A percentile compares a stretch with the other conserved stretches of the same genome.
Conservation (phyloP, 805 yeast species). For the Priceomyces haplophilus region DNA sequence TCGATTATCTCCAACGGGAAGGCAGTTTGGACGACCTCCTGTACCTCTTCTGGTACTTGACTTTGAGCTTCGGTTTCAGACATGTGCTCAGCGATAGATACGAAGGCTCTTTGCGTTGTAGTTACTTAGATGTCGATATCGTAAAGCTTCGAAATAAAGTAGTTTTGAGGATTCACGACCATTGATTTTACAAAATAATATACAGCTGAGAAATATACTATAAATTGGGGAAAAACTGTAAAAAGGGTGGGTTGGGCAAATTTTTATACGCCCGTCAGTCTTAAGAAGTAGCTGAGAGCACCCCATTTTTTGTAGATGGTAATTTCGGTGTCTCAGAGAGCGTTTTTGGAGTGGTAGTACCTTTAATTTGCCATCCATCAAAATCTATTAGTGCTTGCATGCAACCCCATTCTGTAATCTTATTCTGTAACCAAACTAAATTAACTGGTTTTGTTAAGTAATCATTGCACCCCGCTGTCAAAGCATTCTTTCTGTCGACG, state of each 20-base stretch:
- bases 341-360: background rate
- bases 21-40: constrained; percentile 15
- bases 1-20: constrained; percentile 87
- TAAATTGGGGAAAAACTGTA: background rate
- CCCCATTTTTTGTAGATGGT: background rate
- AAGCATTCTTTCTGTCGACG: constrained; percentile 83
- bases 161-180: too few species aligned
- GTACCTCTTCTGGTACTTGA: constrained; percentile 5
- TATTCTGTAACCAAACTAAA: constrained; percentile 87
- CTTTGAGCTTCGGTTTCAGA: constrained; percentile 5
- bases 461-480: constrained; percentile 97
- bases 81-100: background rate
- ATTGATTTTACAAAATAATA: too few species aligned
- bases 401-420: constrained; percentile 97
- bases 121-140: too few species aligned
- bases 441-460: constrained; percentile 95
- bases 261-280: too few species aligned
- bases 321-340: background rate
- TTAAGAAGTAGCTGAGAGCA: background rate
- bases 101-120: too few species aligned
- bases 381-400: constrained; percentile 97
- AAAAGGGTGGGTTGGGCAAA: too few species aligned
- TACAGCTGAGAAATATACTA: background rate
- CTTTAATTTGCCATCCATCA: constrained; percentile 73
- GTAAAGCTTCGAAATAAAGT: too few species aligned